Conservation (phyloP, 352 stramenopile genomes). For the Pythium aristosporum region DNA sequence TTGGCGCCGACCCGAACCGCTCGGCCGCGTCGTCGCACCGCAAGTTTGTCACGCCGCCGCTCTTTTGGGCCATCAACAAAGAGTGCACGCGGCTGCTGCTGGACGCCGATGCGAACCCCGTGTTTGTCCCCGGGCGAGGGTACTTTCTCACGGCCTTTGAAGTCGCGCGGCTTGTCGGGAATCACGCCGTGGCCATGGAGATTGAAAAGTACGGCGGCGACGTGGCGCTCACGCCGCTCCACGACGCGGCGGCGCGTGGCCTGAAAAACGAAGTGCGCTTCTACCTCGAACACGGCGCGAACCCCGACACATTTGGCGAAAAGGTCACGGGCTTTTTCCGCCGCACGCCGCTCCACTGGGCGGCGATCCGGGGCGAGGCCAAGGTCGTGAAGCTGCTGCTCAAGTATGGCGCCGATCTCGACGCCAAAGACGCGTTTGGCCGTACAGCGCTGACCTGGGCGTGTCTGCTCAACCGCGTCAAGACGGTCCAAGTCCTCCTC, state of each 20-base stretch:
- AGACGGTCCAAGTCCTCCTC: slow-evolving; percentile 56
- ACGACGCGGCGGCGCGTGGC: slow-evolving; percentile 60
- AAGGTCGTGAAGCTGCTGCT: slow-evolving; percentile 62
- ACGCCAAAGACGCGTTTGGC: slow-evolving; percentile 66
- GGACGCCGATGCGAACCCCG: slow-evolving; percentile 65
- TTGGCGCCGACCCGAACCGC: slow-evolving; percentile 58
- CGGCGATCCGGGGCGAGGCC: slow-evolving; percentile 69
- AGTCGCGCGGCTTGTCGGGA: slow-evolving; percentile 60
- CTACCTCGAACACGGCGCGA: slow-evolving; percentile 65
- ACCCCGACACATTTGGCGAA: slow-evolving; percentile 66
- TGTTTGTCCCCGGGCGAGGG: slow-evolving; percentile 53
- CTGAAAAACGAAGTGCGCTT: slow-evolving; percentile 58
- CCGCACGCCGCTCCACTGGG: slow-evolving; percentile 77
- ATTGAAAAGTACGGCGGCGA: slow-evolving; percentile 82
- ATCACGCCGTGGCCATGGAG: slow-evolving; percentile 58
- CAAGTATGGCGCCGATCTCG: slow-evolving; percentile 50
- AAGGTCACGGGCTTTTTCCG: slow-evolving; percentile 66
- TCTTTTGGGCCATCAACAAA: slow-evolving; percentile 74
- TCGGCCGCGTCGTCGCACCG: slow-evolving; percentile 48
- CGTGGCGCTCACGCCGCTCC: slow-evolving; percentile 72
- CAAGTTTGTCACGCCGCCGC: slow-evolving; percentile 57
- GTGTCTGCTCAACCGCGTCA: slow-evolving; percentile 66
- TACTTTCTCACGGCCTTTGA: slow-evolving; percentile 73
- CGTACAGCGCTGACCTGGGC: slow-evolving; percentile 72
- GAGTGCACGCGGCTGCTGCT: slow-evolving; percentile 66